phyloP scores from a whole-genome alignment of 306 rosid genomes.

The Trichosanthes cucumerina region DNA sequence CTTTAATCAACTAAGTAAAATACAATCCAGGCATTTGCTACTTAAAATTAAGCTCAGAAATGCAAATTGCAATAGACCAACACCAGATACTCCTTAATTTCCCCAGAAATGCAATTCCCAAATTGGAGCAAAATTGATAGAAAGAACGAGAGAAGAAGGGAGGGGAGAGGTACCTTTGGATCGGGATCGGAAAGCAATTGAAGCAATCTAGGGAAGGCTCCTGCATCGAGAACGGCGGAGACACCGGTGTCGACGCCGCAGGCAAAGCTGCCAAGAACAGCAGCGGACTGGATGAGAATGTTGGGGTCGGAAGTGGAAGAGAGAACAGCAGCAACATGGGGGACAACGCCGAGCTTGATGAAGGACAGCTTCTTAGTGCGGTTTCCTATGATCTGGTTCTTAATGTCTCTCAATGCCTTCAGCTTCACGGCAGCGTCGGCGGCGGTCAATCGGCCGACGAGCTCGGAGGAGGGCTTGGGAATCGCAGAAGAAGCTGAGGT shows the following conservation, averaged over 20 bases:
- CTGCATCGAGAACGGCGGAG: slow-evolving; percentile 70
- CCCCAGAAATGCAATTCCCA: background rate
- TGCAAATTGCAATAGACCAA: background rate
- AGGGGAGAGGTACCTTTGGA: slow-evolving; percentile 43
- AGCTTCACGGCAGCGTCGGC: slow-evolving; percentile 51
- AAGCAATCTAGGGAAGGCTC: slow-evolving; percentile 50
- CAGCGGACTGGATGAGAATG: slow-evolving; percentile 81
- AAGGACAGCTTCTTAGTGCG: slow-evolving; percentile 85
- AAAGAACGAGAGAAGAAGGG: background rate
- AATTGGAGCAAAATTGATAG: background rate
- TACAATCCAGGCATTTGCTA: background rate
- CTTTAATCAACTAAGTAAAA: background rate
- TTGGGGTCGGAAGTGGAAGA: slow-evolving; percentile 31
- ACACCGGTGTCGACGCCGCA: slow-evolving; percentile 91
- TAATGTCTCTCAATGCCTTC: slow-evolving; percentile 75
- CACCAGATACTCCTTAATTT: background rate
- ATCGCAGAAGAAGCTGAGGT: slow-evolving; percentile 28
- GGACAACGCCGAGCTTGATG: slow-evolving; percentile 77
- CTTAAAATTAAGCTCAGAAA: background rate
- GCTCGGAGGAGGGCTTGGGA: slow-evolving; percentile 38
- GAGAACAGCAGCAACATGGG: slow-evolving; percentile 52
- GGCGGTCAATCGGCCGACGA: slow-evolving; percentile 52
- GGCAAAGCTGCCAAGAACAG: slow-evolving; percentile 80
- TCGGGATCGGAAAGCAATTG: slow-evolving; percentile 50
- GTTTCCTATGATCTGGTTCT: slow-evolving; percentile 88